Evolutionary conservation across 2,329 filamentous ascomycete genomes (phyloP).

Genomic region (Curvularia eragrostidis): DNA sequence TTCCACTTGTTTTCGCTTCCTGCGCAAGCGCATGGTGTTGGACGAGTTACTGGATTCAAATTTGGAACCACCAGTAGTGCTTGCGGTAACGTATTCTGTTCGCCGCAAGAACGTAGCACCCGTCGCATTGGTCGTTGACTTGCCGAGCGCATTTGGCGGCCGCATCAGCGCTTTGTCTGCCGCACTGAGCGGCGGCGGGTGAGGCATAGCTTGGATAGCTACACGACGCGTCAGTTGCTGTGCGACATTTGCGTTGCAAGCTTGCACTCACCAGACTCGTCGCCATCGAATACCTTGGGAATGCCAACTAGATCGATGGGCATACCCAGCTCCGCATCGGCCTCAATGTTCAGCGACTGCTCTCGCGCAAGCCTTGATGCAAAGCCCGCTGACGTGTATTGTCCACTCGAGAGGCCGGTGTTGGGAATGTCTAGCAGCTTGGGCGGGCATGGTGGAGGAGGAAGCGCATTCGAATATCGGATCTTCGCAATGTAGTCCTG

Average conservation of each 20-base stretch:
- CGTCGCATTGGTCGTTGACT: conserved; percentile 76
- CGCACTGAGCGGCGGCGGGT: conserved; percentile 75
- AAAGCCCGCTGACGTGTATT: conserved; percentile 90
- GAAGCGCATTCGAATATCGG: conserved; percentile 93
- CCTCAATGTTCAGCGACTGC: conserved; percentile 94
- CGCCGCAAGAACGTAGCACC: conserved; percentile 92
- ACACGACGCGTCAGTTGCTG: conserved; percentile 31
- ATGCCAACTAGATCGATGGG: conserved; percentile 93
- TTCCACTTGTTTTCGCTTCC: conserved; percentile 47
- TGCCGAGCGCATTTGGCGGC: conserved; percentile 82
- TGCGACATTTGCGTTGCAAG: conserved; percentile 12
- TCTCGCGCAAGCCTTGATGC: conserved; percentile 87
- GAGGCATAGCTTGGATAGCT: conserved; percentile 83
- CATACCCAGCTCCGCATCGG: conserved; percentile 97
- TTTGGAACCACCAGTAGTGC: conserved; percentile 50
- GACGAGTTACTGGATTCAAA: conserved; percentile 61
- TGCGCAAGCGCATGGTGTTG: conserved; percentile 50
- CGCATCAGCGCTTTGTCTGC: conserved; percentile 84
- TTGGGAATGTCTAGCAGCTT: conserved; percentile 98
- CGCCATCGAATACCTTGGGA: conserved; percentile 91
- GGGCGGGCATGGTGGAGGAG: conserved; percentile 89
- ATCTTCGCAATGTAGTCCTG: conserved; percentile 98
- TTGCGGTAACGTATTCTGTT: conserved; percentile 87
- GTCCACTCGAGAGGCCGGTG: conserved; percentile 81
- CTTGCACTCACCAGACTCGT: conserved; percentile 77